Evolutionary conservation across 169 alveolate genomes (phyloP), one percentile per base, ranked within the genome.

Genomic region (Cryptosporidium tyzzeri): DNA sequence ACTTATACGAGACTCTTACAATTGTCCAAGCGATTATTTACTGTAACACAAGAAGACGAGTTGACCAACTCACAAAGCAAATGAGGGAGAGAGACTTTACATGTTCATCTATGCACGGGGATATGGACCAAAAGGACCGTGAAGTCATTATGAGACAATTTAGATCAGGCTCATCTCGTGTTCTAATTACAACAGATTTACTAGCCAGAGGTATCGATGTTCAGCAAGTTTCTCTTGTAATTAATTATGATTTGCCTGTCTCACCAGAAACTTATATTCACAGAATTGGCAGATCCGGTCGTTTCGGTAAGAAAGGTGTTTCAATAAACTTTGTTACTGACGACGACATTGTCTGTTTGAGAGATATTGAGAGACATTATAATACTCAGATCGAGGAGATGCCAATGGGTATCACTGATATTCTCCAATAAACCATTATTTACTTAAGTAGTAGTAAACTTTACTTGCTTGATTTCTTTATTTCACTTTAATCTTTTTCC

Each of bases 241-340:
- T 99, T 93, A 98, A 98, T 96, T 99, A 98, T 94, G 99, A 99
- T 91, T 91, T 98, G 62, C 99, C 99, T 1, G 94, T 93, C 53
- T 95, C 98, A 50, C 96, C 97, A 45, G 99, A 98, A 93, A 96
- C 95, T 94, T 99, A 99, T 95, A 94, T 98, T 73, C 99, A 98
- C 92, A 95, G 99, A 71, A 99, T 99, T 85, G 99, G 99, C 41
- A 96, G 99, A 70, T 96, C 99, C 68, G 99, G 99, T 7, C 97
- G 99, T 91, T 99, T 98, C 93, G 99, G 99, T 44, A 96, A 99
- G 71, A 98, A 98, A 92, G 99, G 99, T 41, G 99, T 99, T 35
- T 99, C 99, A 21, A 98, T 98, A 92, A 99, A 98, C 95, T 98
- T 98, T 87, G 99, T 98, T 53, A 96, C 98, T 9, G 96, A 96